Base-by-base conservation (phyloP, 345 rosid genomes). In the Camelina laxa region DNA sequence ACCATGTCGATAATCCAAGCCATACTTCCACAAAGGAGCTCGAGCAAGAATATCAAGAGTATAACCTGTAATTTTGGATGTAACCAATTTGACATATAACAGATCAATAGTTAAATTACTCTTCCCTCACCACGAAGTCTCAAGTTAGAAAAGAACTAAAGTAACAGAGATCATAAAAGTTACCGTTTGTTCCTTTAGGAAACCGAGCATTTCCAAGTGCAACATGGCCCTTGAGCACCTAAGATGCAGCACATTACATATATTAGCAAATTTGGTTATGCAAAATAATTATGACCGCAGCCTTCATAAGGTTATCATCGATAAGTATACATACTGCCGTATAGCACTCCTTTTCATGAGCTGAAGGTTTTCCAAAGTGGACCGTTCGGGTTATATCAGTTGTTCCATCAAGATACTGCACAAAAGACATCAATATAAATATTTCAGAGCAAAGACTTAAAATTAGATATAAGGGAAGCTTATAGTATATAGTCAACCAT, bases 201-300 rank as follows among this genome's bases (percentile, higher is more conserved):
- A 92, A 95, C 63, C 87, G 76, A 57, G 94, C 93, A 78, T 86
- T 90, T 22, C 88, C 99, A 14, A 95, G 81, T 69, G 85, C 92
- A 78, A 92, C 90, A 78, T 95, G 98, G 78, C 99, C 99, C 81
- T 92, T 95, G 38, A 95, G 83, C 65, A 95, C 98, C 98, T 95
- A 50, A 19, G 5, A 75, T 72, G 65, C 4, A 11, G 21, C n/a
- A 45, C 48, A 53, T 51, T 41, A 53, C 41, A 31, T 48, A 56
- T 38, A 59, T 60, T 15, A 74, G 53, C 51, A 60, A 50, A 11
- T n/a, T 15, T 42, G 17, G 60, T 49, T 24, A 54, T 16, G 30
- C 8, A 2, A 48, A 47, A 65, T 31, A 71, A 63, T 13, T 22
- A 45, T 41, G 36, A 47, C 45, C 0, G 4, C 15, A 36, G 4